phyloP scores from a whole-genome alignment of 2,329 filamentous ascomycete species.

The Colletotrichum coccodes region DNA sequence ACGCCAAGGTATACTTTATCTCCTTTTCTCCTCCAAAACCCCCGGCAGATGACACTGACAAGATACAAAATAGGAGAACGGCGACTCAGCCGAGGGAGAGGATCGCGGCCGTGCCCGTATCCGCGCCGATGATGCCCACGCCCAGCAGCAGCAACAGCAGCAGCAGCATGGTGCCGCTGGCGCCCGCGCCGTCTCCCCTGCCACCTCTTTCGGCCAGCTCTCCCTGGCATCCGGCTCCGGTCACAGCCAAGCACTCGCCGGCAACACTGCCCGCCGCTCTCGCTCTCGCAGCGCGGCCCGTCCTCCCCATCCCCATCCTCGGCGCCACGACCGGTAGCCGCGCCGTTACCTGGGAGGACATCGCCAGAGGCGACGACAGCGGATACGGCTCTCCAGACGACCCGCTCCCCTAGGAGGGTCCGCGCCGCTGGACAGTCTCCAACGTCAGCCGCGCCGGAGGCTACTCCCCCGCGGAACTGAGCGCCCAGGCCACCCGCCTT shows the following conservation, averaged over 20 bases:
- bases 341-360: neutral
- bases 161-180: neutral
- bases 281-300: neutral
- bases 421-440: slow-evolving; percentile 26
- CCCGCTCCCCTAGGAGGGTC: slow-evolving; percentile 18
- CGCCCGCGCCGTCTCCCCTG: neutral
- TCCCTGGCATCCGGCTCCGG: too few species aligned
- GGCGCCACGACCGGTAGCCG: slow-evolving; percentile 1
- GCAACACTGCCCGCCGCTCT: neutral
- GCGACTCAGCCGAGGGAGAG: neutral
- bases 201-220: neutral
- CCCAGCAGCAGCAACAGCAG: neutral
- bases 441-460: slow-evolving; percentile 20
- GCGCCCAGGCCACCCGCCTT: slow-evolving; percentile 4
- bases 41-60: too few species aligned
- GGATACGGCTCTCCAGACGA: neutral
- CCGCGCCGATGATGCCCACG: neutral
- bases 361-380: neutral
- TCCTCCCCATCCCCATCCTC: slow-evolving; percentile 12
- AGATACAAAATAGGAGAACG: neutral
- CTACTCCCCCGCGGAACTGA: slow-evolving; percentile 15
- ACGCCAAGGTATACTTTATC: neutral
- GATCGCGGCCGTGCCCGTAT: slow-evolving; percentile 8
- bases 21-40: neutral
- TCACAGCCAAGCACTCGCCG: neutral